Conservation (phyloP, 23 red algal genomes). For the Agarophyton chilense region DNA sequence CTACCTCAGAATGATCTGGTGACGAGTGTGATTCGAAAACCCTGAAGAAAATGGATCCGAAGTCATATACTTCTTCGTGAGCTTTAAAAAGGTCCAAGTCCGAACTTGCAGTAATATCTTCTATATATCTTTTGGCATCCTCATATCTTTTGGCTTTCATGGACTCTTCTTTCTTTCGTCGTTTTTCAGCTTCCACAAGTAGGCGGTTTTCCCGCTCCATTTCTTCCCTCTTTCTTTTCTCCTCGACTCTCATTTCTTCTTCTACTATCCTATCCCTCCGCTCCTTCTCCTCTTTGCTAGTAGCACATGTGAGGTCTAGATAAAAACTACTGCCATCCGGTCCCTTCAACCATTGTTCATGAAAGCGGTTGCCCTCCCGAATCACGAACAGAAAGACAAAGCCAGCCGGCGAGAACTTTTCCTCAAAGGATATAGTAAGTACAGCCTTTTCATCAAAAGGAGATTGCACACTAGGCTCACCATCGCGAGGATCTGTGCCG, state of each 20-base stretch:
- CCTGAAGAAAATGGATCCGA: constrained; percentile 36
- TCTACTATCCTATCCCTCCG: constrained; percentile 56
- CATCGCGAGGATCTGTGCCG: constrained; percentile 36
- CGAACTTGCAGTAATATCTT: neutral
- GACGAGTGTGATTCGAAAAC: neutral
- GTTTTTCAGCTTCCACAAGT: constrained; percentile 28
- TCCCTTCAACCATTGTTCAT: constrained; percentile 78
- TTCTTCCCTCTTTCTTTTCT: constrained; percentile 48
- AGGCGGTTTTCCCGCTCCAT: constrained; percentile 21
- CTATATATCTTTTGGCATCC: constrained; percentile 23
- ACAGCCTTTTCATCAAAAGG: constrained; percentile 48
- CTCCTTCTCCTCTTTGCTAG: constrained; percentile 43
- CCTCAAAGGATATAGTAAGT: constrained; percentile 29
- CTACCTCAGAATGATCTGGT: constrained; percentile 6
- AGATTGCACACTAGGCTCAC: constrained; percentile 65
- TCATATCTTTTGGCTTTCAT: constrained; percentile 48
- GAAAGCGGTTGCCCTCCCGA: constrained; percentile 34
- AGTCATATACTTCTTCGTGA: constrained; percentile 67
- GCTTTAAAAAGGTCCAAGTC: constrained; percentile 29
- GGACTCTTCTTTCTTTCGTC: constrained; percentile 49
- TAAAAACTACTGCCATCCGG: constrained; percentile 73
- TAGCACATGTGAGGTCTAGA: constrained; percentile 31
- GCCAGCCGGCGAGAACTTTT: constrained; percentile 66
- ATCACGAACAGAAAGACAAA: constrained; percentile 87
- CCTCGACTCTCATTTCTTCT: constrained; percentile 55